Conservation (phyloP, 140 eudicot genomes). For the Anethum foeniculum region DNA sequence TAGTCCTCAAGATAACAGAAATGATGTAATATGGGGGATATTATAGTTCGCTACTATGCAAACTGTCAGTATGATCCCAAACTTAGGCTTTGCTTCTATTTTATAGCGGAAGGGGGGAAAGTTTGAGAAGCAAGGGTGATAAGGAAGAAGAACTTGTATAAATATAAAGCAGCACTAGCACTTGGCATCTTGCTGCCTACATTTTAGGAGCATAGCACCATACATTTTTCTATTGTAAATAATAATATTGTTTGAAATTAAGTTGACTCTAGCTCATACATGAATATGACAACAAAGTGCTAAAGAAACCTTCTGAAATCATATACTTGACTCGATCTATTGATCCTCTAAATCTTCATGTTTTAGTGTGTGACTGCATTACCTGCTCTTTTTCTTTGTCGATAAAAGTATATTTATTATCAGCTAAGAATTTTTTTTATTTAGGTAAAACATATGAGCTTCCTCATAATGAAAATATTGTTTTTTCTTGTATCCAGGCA, state of each 20-base stretch:
- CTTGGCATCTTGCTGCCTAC: background rate
- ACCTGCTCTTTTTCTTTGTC: background rate
- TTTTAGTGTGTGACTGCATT: background rate
- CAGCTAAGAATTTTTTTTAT: background rate
- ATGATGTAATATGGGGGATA: background rate
- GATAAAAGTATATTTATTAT: background rate
- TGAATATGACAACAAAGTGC: background rate
- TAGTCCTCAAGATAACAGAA: background rate
- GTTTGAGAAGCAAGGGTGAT: background rate
- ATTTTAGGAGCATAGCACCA: background rate
- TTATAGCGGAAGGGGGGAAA: background rate
- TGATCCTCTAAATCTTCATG: background rate
- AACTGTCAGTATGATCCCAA: background rate
- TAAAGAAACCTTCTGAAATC: background rate
- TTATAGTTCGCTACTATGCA: background rate
- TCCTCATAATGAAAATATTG: constrained; percentile 1
- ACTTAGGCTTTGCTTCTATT: background rate
- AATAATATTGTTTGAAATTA: background rate
- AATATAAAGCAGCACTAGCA: background rate
- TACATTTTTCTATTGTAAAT: background rate
- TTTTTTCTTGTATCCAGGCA: constrained; percentile 37
- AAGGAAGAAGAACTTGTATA: background rate
- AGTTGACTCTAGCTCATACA: background rate
- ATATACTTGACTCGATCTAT: background rate
- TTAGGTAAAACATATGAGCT: background rate